Evolutionary conservation across 805 yeast genomes (phyloP).

Genomic region (Isabelozyma gotoi): DNA sequence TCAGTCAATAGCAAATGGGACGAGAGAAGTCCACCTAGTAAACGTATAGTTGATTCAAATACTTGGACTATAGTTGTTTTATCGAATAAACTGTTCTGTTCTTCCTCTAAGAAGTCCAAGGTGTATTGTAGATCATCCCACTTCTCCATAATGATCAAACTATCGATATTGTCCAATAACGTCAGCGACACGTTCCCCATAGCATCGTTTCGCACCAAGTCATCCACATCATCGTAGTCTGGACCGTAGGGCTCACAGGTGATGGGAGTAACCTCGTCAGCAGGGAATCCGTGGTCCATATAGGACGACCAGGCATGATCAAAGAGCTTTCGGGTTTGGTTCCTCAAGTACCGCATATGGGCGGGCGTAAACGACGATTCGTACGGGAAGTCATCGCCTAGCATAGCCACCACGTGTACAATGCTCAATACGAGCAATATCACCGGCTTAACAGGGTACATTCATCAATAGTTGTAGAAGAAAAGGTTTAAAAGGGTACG

Average conservation of each 20-base stretch:
- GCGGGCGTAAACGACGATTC: slow-evolving; percentile 36
- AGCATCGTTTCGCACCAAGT: slow-evolving; percentile 73
- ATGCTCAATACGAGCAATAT: neutral
- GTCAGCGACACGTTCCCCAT: slow-evolving; percentile 83
- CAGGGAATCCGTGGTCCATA: slow-evolving; percentile 69
- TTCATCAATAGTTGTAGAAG: no score
- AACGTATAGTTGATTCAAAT: slow-evolving; percentile 80
- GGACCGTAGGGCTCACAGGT: slow-evolving; percentile 69
- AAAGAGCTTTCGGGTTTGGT: slow-evolving; percentile 58
- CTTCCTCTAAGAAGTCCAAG: slow-evolving; percentile 25
- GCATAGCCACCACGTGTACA: neutral
- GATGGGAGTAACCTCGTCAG: slow-evolving; percentile 77
- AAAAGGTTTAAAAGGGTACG: no score
- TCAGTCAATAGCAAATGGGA: slow-evolving; percentile 58
- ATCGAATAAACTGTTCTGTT: slow-evolving; percentile 51
- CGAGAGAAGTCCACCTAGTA: slow-evolving; percentile 78
- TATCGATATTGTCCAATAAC: slow-evolving; percentile 75
- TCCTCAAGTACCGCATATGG: slow-evolving; percentile 30
- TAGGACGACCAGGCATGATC: slow-evolving; percentile 76
- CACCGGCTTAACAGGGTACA: neutral
- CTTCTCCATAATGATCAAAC: slow-evolving; percentile 72
- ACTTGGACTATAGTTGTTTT: slow-evolving; percentile 78
- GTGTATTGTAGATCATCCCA: slow-evolving; percentile 47
- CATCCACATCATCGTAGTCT: slow-evolving; percentile 51
- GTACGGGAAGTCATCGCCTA: neutral